Evolutionary conservation across 2,329 filamentous ascomycete genomes (phyloP).

Genomic region (Colletotrichum zoysiae): DNA sequence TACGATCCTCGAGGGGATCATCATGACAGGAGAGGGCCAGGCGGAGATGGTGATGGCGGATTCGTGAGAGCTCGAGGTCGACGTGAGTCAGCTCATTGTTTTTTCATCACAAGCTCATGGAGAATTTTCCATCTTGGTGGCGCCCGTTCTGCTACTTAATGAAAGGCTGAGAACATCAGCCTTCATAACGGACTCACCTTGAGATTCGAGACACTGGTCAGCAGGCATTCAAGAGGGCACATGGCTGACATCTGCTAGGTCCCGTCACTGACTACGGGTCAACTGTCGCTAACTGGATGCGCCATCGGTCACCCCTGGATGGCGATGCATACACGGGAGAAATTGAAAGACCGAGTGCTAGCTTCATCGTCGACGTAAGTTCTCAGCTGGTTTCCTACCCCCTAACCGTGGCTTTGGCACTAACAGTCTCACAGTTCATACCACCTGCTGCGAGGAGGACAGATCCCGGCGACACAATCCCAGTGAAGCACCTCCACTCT

Average conservation of each 20-base stretch:
- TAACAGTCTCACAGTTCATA: conserved; percentile 75
- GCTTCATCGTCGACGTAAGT: conserved; percentile 89
- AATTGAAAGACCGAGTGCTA: conserved; percentile 85
- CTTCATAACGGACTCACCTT: not conserved
- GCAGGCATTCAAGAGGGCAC: not conserved
- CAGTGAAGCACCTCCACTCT: conserved; percentile 96
- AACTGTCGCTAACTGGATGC: conserved; percentile 92
- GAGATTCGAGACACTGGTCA: conserved; percentile 1
- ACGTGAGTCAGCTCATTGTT: conserved; percentile 56
- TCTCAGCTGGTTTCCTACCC: not conserved
- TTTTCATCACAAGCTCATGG: not conserved
- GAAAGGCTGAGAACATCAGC: not conserved
- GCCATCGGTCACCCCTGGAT: conserved; percentile 68
- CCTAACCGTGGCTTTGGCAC: conserved; percentile 2
- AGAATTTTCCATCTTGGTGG: not conserved
- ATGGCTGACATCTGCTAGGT: conserved; percentile 62
- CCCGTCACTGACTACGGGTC: conserved; percentile 94
- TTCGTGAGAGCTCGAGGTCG: conserved; percentile 65
- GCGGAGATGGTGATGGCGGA: conserved; percentile 57
- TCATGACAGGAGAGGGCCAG: conserved; percentile 53
- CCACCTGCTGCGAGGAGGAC: conserved; percentile 82
- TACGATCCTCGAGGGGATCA: conserved; percentile 67
- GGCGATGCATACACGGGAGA: conserved; percentile 72
- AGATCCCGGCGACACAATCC: conserved; percentile 86
- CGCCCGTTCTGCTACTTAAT: not conserved